A percentile compares a stretch with the other conserved stretches of the same genome.
phyloP scores from a whole-genome alignment of 2,329 filamentous ascomycete species.

The Nigrospora oryzae region DNA sequence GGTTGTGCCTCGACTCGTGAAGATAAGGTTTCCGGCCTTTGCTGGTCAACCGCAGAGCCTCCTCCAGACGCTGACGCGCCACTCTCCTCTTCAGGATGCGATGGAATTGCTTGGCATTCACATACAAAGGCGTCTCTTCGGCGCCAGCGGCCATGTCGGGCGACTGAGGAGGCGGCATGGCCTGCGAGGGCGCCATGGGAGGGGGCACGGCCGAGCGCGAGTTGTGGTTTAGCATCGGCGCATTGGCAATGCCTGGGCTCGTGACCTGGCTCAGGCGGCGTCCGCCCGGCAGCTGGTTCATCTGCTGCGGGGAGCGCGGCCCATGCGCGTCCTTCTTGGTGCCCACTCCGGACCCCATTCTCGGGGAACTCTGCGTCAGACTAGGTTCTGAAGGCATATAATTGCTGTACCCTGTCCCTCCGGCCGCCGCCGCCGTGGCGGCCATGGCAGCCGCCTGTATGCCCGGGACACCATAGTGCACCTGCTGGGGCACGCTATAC shows the following conservation, averaged over 20 bases:
- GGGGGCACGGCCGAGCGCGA: conserved; percentile 46
- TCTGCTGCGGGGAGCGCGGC: conserved; percentile 68
- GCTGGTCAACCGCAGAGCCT: conserved; percentile 81
- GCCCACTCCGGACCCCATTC: conserved; percentile 54
- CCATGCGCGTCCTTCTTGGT: conserved; percentile 64
- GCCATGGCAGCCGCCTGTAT: conserved; percentile 91
- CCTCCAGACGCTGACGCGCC: conserved; percentile 86
- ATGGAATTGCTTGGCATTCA: conserved; percentile 98
- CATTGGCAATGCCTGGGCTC: conserved; percentile 65
- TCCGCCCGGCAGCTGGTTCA: conserved; percentile 52
- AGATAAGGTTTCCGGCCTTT: conserved; percentile 96
- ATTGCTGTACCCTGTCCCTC: conserved; percentile 58
- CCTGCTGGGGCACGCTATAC: conserved; percentile 64
- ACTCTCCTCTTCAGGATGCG: conserved; percentile 91
- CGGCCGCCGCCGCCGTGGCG: conserved; percentile 81
- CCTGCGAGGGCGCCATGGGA: conserved; percentile 53
- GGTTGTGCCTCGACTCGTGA: conserved; percentile 95
- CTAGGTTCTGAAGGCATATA: conserved; percentile 64
- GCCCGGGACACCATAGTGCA: conserved; percentile 77
- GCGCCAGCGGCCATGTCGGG: conserved; percentile 67
- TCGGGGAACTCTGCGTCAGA: conserved; percentile 64
- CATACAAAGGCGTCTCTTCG: conserved; percentile 92
- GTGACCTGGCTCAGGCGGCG: conserved; percentile 71
- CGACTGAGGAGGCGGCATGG: conserved; percentile 63
- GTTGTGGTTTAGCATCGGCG: conserved; percentile 68